Evolutionary conservation across 371 early-diverging fungal species (phyloP), one percentile per base, ranked within the genome.

Genomic region (Apophysomyces variabilis): DNA sequence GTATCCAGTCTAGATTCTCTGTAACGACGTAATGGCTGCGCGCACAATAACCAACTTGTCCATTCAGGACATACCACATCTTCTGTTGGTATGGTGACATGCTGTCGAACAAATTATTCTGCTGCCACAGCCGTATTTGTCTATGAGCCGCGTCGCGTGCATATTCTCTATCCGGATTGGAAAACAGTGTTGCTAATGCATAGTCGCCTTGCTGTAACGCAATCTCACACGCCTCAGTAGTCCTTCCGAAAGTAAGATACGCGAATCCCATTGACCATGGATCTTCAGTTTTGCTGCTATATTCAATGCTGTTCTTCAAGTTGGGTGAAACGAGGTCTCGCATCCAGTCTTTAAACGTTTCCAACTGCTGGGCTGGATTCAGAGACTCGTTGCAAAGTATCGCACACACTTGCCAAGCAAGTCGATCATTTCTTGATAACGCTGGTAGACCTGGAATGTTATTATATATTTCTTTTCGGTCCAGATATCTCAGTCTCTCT

Each of bases 121-220:
- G 46, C 46, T 45, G 46, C 46, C 46, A 45, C 6, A 13, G 6
- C 5, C 46, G 8, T 45, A 45, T 45, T 13, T 45, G 46, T 13
- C 16, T 45, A 18, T 45, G 16, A n/a, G 46, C 13, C 16, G 46
- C 46, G 0, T 45, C 46, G n/a, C 46, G 46, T 45, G 46, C 46
- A 45, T 83, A 85, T 46, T 82, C 85, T 13, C 78, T 87, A 54
- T 86, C 88, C 4, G 86, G 61, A 70, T 93, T 93, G 1, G 90
- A 66, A 14, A 94, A 60, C 16, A 93, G 72, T 9, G 90, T 87
- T 1, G 93, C 91, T 44, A 93, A 76, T 0, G 86, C 80, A 60
- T 85, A 85, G 71, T 93, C 82, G 21, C 82, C 68, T 32, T 78
- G 70, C 32, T 74, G 66, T 0, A 88, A 66, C 2, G 91, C 86